Evolutionary conservation across 257 asterid species (phyloP).

Genomic region (Scutellaria minor): DNA sequence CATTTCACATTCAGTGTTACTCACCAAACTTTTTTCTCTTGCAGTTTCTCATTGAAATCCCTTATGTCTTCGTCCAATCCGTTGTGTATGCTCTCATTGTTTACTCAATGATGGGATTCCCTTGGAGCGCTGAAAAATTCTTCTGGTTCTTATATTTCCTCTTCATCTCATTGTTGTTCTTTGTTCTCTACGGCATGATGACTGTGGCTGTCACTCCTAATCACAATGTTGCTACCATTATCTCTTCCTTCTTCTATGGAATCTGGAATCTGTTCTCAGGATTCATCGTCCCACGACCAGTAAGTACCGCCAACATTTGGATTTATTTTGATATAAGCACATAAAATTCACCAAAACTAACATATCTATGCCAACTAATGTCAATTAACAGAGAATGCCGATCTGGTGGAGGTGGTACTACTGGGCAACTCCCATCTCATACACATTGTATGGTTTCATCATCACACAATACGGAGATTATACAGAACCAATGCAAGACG

Average conservation of each 20-base stretch:
- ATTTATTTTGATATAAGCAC: background rate
- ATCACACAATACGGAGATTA: constrained; percentile 69
- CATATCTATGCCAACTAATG: background rate
- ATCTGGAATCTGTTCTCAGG: constrained; percentile 74
- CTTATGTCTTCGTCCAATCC: constrained; percentile 38
- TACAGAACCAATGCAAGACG: constrained; percentile 17
- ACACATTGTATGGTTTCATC: constrained; percentile 72
- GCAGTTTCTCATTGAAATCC: constrained; percentile 39
- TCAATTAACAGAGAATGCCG: constrained; percentile 61
- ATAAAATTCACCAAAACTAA: background rate
- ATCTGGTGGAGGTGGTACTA: constrained; percentile 92
- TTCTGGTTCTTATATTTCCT: constrained; percentile 56
- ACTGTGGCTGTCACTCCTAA: constrained; percentile 70
- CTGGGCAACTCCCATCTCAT: constrained; percentile 69
- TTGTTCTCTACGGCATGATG: constrained; percentile 74
- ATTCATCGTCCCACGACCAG: constrained; percentile 65
- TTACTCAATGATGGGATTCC: constrained; percentile 49
- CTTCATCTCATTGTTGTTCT: constrained; percentile 62
- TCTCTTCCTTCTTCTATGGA: constrained; percentile 59
- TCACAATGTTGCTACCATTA: constrained; percentile 58
- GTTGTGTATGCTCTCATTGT: constrained; percentile 34
- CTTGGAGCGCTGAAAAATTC: constrained; percentile 53
- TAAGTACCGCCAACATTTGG: constrained; percentile 39
- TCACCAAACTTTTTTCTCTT: background rate
- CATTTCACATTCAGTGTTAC: background rate